phyloP scores from a whole-genome alignment of 345 rosid species.

The Dovyalis caffra region DNA sequence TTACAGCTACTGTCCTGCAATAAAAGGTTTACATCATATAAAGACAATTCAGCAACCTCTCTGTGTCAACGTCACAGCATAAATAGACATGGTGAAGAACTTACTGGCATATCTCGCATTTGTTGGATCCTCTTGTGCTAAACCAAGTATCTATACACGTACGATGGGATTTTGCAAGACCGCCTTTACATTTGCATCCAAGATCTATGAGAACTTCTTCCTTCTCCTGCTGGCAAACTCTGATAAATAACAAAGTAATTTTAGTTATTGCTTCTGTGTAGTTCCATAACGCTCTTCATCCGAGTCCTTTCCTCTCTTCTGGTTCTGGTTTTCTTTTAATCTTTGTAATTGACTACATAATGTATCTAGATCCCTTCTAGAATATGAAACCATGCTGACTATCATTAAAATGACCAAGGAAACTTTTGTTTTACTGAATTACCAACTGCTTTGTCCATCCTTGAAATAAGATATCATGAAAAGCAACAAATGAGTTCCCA shows the following conservation, averaged over 20 bases:
- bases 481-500: too few relatives aligned
- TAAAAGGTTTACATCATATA: slow-evolving; percentile 13
- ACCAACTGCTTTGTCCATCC: neutral
- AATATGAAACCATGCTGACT: neutral
- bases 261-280: neutral
- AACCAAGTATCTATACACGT: slow-evolving; percentile 92
- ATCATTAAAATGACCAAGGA: neutral
- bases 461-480: too few relatives aligned
- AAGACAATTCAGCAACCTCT: neutral
- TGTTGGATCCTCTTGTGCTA: slow-evolving; percentile 76
- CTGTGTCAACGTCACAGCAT: neutral
- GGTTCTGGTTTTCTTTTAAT: neutral
- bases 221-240: slow-evolving; percentile 87
- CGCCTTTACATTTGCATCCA: slow-evolving; percentile 88
- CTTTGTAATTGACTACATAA: neutral
- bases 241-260: slow-evolving; percentile 24
- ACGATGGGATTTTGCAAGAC: slow-evolving; percentile 71
- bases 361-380: neutral
- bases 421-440: neutral
- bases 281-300: neutral
- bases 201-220: slow-evolving; percentile 78
- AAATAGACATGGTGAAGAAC: slow-evolving; percentile 20
- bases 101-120: slow-evolving; percentile 92
- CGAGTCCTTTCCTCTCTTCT: neutral
- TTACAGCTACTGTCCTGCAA: slow-evolving; percentile 64